Base-by-base conservation (phyloP, 2,329 filamentous ascomycete genomes). In the Diaporthe citriasiana region DNA sequence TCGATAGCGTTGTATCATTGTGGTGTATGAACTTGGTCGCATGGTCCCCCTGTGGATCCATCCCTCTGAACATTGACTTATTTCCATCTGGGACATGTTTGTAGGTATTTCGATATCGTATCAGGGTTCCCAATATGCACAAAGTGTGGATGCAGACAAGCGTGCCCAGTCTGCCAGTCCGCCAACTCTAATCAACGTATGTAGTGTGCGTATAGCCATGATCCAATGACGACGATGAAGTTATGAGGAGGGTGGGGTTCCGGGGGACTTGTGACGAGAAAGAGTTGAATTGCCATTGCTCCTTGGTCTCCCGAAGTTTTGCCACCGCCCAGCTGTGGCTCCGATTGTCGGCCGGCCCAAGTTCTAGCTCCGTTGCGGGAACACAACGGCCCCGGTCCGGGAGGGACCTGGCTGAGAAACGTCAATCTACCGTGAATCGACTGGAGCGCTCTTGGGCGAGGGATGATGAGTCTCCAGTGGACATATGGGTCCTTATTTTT, bases 281-380 rank as follows among this genome's bases (percentile, higher is more conserved):
- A 22, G 25, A 15, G 40, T 9, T 35, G 19, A 30, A 35, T 15
- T 45, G 19, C 15, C 1, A 30, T 9, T 10, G 30, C 30, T 51
- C 30, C 9, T n/a, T 51, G 30, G 57, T 38, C 70, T 42, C 59
- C 50, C 50, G 50, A 66, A 51, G 60, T 66, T 68, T 33, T 45
- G 50, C 35, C 47, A 51, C 35, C 10, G n/a, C 45, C 38, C 45
- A 65, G 30, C 56, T 55, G 17, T 56, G 50, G 50, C 59, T 72
- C 70, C 70, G 70, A 72, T 72, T 25, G 45, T 66, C 63, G 63
- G 63, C 63, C 63, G 63, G 63, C 63, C 45, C 45, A 66, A 27
- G 19, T 66, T 66, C 63, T 66, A 66, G 63, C 63, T 66, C 63
- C 63, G 63, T 66, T 66, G 27, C 45, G 63, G 63, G 45, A 38